These are phyloP conservation scores for Cercospora beticola DNA, from an alignment of 2,329 filamentous ascomycete genomes.

Conservation along the genomic window DNA sequence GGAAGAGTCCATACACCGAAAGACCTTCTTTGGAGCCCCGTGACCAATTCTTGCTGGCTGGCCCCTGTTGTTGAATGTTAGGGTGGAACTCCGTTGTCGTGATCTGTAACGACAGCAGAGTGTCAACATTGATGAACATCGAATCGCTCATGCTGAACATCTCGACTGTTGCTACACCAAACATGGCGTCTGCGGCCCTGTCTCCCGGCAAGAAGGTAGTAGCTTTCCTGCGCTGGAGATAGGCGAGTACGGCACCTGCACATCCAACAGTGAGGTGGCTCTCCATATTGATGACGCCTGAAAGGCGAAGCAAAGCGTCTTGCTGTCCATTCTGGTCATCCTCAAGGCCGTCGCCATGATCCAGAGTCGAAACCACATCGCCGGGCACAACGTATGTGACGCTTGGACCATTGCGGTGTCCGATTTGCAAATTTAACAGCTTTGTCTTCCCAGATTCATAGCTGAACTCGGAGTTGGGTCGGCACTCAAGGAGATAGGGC, in stretches of 20 bases:
- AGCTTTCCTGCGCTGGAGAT: slow-evolving; percentile 68
- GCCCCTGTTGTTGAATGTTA: slow-evolving; percentile 73
- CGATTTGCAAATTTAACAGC: slow-evolving; percentile 59
- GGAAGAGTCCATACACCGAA: slow-evolving; percentile 81
- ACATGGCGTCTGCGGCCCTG: slow-evolving; percentile 53
- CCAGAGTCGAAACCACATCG: slow-evolving; percentile 44
- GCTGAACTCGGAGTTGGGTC: slow-evolving; percentile 71
- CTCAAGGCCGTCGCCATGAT: slow-evolving; percentile 43
- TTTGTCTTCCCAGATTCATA: slow-evolving; percentile 66
- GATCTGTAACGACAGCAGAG: slow-evolving; percentile 79
- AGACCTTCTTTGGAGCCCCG: slow-evolving; percentile 72
- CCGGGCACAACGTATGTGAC: slow-evolving; percentile 63
- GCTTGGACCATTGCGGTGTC: slow-evolving; percentile 47
- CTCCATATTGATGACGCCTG: slow-evolving; percentile 70
- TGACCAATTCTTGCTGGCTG: slow-evolving; percentile 55
- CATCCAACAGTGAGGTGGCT: slow-evolving; percentile 75
- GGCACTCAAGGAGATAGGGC: slow-evolving; percentile 63
- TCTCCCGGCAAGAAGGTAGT: slow-evolving; percentile 64
- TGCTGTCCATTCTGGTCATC: slow-evolving; percentile 56
- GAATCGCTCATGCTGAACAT: slow-evolving; percentile 70
- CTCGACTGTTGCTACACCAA: slow-evolving; percentile 63
- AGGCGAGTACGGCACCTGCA: slow-evolving; percentile 79
- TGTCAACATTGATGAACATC: slow-evolving; percentile 79
- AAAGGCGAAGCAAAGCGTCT: slow-evolving; percentile 66
- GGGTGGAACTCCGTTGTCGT: slow-evolving; percentile 80